A percentile compares a stretch with the other conserved stretches of the same genome.
These are phyloP conservation scores for Pichia cabralensis DNA, from an alignment of 805 yeast genomes.

Conservation along the genomic window DNA sequence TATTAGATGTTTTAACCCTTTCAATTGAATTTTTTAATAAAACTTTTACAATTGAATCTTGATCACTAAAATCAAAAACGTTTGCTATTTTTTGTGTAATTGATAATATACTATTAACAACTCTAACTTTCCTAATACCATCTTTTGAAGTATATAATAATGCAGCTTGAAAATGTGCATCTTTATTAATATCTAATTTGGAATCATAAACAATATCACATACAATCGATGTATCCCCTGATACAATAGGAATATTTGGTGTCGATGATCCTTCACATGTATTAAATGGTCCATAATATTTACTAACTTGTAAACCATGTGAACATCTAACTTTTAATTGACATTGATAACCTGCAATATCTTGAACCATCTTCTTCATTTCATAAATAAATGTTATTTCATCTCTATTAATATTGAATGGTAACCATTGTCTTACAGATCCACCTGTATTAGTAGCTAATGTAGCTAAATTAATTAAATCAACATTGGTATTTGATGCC, in stretches of 20 bases:
- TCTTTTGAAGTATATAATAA: slow-evolving; percentile 67
- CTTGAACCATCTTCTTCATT: slow-evolving; percentile 39
- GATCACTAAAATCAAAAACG: slow-evolving; percentile 72
- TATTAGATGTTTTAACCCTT: slow-evolving; percentile 31
- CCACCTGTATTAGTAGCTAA: slow-evolving; percentile 69
- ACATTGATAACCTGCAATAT: slow-evolving; percentile 64
- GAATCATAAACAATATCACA: slow-evolving; percentile 73
- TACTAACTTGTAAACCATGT: slow-evolving; percentile 70
- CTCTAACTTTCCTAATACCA: slow-evolving; percentile 78
- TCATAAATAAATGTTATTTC: slow-evolving; percentile 53
- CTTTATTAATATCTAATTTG: slow-evolving; percentile 54
- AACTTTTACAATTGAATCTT: slow-evolving; percentile 49
- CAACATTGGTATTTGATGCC: slow-evolving; percentile 51
- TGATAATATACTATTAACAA: slow-evolving; percentile 74
- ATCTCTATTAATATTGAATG: slow-evolving; percentile 61
- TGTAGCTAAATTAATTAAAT: slow-evolving; percentile 62
- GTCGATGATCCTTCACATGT: slow-evolving; percentile 27
- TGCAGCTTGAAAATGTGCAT: slow-evolving; percentile 88
- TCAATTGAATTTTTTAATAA: slow-evolving; percentile 39
- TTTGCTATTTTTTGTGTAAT: slow-evolving; percentile 66
- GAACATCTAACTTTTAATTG: slow-evolving; percentile 81
- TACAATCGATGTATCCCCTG: slow-evolving; percentile 53
- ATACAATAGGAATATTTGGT: slow-evolving; percentile 14
- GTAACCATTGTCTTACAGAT: slow-evolving; percentile 47
- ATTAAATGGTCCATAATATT: slow-evolving; percentile 56